Evolutionary conservation across 257 asterid species (phyloP), one percentile per base, ranked within the genome.

Genomic region (Fraxinus anomala): DNA sequence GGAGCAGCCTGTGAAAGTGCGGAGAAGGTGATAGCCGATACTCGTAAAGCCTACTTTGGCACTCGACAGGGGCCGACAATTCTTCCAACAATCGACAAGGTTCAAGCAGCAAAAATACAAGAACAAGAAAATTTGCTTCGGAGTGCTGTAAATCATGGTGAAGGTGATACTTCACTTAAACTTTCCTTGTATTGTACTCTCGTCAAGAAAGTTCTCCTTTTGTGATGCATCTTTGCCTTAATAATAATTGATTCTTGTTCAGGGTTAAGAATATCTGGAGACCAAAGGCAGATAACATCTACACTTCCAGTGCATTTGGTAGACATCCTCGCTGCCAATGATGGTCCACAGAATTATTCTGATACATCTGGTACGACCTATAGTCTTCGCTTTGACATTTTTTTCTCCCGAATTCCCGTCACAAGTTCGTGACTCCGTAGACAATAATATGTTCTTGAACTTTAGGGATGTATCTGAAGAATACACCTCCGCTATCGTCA

Each of bases 1-100:
- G 97, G 89, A 79, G 92, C 91, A 74, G 98, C 98, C 54, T 95
- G 98, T 82, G 97, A 87, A 85, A 93, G 99, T 88, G 99, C 99
- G 68, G 97, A 95, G 87, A 63, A 93, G 85, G 92, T 95, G 74
- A 91, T 95, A 79, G 96, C 97, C 72, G 98, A 95, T 80, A 91
- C 97, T 1, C 96, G 98, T 16, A 95, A 93, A 81, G 83, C 94
- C 79, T 81, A 88, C 87, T 90, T 93, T 80, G 94, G 98, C 59
- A 93, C 97, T 80, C 89, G 98, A 67, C 99, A 95, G 81, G 99
- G 97, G 77, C 91, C 99, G 39, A 84, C 96, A 33, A 86, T 87
- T 80, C 91, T 95, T 77, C 99, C 99, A 75, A 89, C 98, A 73
- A 80, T 95, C 8, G 99, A 95, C 90, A 95, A 95, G 91, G 98